Evolutionary conservation across 2,329 filamentous ascomycete genomes (phyloP).

Genomic region (Emericellopsis cladophorae): DNA sequence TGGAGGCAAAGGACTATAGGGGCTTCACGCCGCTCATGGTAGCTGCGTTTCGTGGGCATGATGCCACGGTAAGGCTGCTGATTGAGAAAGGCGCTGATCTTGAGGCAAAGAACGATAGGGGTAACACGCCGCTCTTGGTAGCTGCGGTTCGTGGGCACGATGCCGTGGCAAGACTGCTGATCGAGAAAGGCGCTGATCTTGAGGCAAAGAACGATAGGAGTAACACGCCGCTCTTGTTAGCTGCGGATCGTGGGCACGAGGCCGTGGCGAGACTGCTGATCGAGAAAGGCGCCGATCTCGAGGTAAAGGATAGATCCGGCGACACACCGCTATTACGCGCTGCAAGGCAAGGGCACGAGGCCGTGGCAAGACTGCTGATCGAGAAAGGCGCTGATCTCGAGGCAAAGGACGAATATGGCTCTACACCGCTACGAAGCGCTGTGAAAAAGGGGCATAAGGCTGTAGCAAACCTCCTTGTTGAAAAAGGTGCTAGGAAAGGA

Average conservation of each 20-base stretch:
- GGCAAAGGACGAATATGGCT: slow-evolving; percentile 6
- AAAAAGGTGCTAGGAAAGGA: slow-evolving; percentile 4
- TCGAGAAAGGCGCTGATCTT: slow-evolving; percentile 7
- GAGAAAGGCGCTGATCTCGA: slow-evolving; percentile 7
- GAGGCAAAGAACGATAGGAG: slow-evolving; percentile 7
- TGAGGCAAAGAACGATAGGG: slow-evolving; percentile 6
- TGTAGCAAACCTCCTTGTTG: slow-evolving; percentile 4
- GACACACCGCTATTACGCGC: slow-evolving; percentile 6
- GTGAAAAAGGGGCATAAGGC: slow-evolving; percentile 5
- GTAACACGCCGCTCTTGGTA: slow-evolving; percentile 6
- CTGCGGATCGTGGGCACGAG: slow-evolving; percentile 2
- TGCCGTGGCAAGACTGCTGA: slow-evolving; percentile 1
- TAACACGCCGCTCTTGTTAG: slow-evolving; percentile 6
- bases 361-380: slow-evolving; percentile 2
- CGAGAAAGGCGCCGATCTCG: slow-evolving; percentile 7
- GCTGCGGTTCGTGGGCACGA: slow-evolving; percentile 1
- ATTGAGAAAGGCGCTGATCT: slow-evolving; percentile 4
- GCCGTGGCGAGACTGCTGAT: slow-evolving; percentile 4
- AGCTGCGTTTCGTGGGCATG: neutral
- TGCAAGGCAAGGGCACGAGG: slow-evolving; percentile 1
- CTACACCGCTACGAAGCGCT: slow-evolving; percentile 7
- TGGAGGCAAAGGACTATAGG: too few relatives aligned
- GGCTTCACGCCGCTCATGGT: neutral
- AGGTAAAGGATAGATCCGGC: slow-evolving; percentile 6
- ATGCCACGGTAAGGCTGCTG: neutral